Evolutionary conservation across 2,329 filamentous ascomycete genomes (phyloP), one percentile per base, ranked within the genome.

Genomic region (Cercospora citrullina): DNA sequence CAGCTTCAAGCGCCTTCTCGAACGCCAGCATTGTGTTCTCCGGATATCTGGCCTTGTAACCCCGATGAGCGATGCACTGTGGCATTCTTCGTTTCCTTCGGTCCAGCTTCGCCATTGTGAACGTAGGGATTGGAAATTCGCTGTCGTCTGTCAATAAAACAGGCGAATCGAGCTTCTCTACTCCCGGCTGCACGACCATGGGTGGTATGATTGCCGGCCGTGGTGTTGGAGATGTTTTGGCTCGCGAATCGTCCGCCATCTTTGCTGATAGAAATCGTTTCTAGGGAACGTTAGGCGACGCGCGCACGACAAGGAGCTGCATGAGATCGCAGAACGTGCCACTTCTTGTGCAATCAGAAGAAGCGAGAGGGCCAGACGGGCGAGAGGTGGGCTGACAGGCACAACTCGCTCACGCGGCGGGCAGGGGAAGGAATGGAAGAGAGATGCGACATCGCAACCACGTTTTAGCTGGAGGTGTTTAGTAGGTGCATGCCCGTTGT

Each of bases 21-120:
- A 97, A 96, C 7, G 91, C 91, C 16, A 84, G 86, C 85, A 97
- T 88, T 1, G 91, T 91, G 80, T 98, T 98, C 79, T 98, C 94
- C 0, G 94, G 93, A 72, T 86, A 91, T 62, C 85, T 84, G 0
- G 89, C 88, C 77, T 92, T 94, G 84, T 90, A 93, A 55, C 92
- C 92, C 66, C 92, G 85, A 81, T 94, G 92, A 1, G 90, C 91
- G 71, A 95, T 92, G 65, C 88, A 86, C 77, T 92, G 90, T 1
- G 92, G 91, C 60, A 88, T 78, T 61, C 73, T 75, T 30, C 74
- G 67, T 65, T 77, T 74, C 12, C 62, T 72, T 55, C 36, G 64
- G 60, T 77, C 71, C 42, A 70, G 28, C 16, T 69, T 67, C 4
- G 72, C 72, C 16, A 64, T 61, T n/a, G 73, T 70, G 63, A 74